Conservation (phyloP, 441 rosid genomes). For the Pelargonium exstipulatum region DNA sequence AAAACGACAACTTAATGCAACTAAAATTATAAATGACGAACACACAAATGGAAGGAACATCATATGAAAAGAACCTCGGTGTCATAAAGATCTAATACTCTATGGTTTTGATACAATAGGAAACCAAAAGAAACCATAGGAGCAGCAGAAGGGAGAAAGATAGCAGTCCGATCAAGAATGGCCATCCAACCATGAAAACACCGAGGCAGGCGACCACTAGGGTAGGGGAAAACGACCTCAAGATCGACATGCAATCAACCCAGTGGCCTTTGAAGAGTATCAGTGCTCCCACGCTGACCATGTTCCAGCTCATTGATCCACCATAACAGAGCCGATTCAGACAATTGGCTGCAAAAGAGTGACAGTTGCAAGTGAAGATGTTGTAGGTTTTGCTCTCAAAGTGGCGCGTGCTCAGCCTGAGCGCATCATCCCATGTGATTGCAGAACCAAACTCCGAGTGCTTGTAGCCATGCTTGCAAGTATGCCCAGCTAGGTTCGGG, state of each 20-base stretch:
- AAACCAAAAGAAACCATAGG: conserved; percentile 60
- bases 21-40: too few relatives aligned
- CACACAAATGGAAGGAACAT: too few relatives aligned
- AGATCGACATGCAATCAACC: conserved; percentile 43
- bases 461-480: conserved; percentile 61
- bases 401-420: conserved; percentile 37
- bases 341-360: conserved; percentile 70
- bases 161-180: conserved; percentile 62
- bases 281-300: conserved; percentile 62
- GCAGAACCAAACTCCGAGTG: conserved; percentile 69
- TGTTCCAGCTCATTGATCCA: conserved; percentile 79
- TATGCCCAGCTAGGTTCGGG: conserved; percentile 53
- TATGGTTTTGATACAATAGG: conserved; percentile 50
- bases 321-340: conserved; percentile 65
- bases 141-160: conserved; percentile 54
- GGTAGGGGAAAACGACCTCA: conserved; percentile 70
- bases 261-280: conserved; percentile 59
- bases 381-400: conserved; percentile 79
- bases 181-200: conserved; percentile 63
- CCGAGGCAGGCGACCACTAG: conserved; percentile 51
- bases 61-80: too few relatives aligned
- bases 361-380: conserved; percentile 83
- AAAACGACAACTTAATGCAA: too few relatives aligned
- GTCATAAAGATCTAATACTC: conserved; percentile 33
- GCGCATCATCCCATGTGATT: conserved; percentile 75